Evolutionary conservation across 352 stramenopile genomes (phyloP).

Genomic region (Globisporangium nodosum): DNA sequence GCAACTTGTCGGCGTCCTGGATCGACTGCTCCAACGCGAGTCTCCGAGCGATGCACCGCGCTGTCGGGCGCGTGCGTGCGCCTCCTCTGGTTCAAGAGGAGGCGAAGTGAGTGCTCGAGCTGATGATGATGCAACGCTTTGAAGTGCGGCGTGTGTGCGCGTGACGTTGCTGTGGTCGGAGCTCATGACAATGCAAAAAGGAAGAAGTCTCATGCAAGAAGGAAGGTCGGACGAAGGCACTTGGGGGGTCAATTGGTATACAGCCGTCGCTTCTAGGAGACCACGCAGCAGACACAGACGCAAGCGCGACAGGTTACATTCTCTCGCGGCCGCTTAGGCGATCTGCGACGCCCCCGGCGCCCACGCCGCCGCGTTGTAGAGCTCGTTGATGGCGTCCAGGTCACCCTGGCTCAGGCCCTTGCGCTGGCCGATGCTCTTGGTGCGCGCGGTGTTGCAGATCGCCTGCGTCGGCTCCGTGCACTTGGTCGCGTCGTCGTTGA

Average conservation of each 20-base stretch:
- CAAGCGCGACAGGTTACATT: constrained; percentile 12
- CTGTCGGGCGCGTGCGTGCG: neutral
- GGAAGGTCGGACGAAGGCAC: neutral
- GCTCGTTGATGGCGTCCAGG: constrained; percentile 35
- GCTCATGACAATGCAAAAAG: too few species aligned
- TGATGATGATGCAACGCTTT: too few species aligned
- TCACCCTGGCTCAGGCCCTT: constrained; percentile 47
- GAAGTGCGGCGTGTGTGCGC: too few species aligned
- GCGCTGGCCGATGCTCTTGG: constrained; percentile 58
- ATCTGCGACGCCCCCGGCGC: constrained; percentile 16
- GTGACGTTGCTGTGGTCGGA: too few species aligned
- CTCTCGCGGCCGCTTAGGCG: constrained; percentile 4
- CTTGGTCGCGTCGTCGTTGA: constrained; percentile 53
- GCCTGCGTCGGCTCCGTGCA: constrained; percentile 54
- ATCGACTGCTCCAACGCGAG: constrained; percentile 8
- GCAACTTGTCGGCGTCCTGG: constrained; percentile 4
- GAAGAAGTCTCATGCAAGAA: too few species aligned
- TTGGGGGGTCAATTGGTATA: neutral
- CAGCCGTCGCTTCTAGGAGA: neutral
- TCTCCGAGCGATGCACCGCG: constrained; percentile 3
- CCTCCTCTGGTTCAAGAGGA: neutral
- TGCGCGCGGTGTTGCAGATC: constrained; percentile 50
- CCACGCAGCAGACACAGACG: neutral
- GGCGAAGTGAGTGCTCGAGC: too few species aligned
- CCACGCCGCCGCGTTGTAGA: constrained; percentile 33